Percentiles rank a stretch among this genome's conserved stretches.
These are phyloP conservation scores for Peronosclerospora sorghi DNA, from an alignment of 352 stramenopile genomes.

Conservation along the genomic window DNA sequence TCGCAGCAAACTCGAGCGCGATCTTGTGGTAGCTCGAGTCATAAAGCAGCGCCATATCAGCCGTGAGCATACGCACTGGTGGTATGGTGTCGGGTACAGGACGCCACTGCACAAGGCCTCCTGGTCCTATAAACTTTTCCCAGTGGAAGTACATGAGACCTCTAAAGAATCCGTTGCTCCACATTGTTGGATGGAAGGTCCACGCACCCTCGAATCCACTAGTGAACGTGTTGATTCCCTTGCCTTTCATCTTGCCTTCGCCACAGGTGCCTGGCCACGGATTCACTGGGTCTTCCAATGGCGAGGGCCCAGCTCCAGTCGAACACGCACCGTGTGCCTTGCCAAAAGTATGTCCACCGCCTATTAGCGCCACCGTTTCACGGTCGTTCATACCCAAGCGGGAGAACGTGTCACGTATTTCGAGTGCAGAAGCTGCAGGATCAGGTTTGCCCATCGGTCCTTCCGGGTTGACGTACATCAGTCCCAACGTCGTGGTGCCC, in stretches of 20 bases:
- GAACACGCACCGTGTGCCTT: constrained; percentile 79
- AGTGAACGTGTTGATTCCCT: constrained; percentile 57
- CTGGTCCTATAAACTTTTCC: constrained; percentile 66
- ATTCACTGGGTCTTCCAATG: constrained; percentile 36
- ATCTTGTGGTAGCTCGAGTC: constrained; percentile 61
- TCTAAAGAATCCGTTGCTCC: constrained; percentile 93
- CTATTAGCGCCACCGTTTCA: constrained; percentile 90
- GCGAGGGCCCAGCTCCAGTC: constrained; percentile 30
- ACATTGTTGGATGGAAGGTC: constrained; percentile 80
- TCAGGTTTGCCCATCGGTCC: constrained; percentile 54
- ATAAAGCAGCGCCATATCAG: constrained; percentile 64
- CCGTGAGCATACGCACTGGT: constrained; percentile 76
- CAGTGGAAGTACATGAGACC: constrained; percentile 73
- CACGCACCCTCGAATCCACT: constrained; percentile 82
- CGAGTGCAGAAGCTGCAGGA: constrained; percentile 83
- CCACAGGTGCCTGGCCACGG: constrained; percentile 46
- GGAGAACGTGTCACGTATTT: constrained; percentile 88
- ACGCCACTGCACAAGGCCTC: constrained; percentile 60
- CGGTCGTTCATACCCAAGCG: constrained; percentile 89
- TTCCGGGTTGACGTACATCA: constrained; percentile 71
- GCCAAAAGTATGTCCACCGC: constrained; percentile 87
- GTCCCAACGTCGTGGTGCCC: constrained; percentile 39
- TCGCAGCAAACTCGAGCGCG: constrained; percentile 45
- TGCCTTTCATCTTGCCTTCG: constrained; percentile 30
- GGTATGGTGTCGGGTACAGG: constrained; percentile 39